Conservation (phyloP, 176 grass and related monocot genomes). For the Rhipidocladum racemiflorum region DNA sequence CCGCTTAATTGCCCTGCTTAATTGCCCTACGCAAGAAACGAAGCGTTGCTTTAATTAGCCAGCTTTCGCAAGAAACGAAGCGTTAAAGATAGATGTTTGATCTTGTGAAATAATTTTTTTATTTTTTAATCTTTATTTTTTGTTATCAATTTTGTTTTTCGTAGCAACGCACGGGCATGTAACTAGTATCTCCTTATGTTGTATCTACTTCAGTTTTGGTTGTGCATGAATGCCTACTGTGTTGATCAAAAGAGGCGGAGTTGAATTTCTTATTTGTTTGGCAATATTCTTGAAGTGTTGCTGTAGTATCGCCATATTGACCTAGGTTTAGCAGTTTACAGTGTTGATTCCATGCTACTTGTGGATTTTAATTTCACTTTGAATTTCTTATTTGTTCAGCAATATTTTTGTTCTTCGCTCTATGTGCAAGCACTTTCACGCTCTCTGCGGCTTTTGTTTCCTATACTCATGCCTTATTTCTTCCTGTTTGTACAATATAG, state of each 20-base stretch:
- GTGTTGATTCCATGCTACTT: background rate
- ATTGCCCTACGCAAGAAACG: too few relatives aligned
- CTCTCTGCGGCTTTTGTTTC: background rate
- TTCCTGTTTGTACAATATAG: background rate
- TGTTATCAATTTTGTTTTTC: too few relatives aligned
- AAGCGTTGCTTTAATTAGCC: too few relatives aligned
- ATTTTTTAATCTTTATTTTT: too few relatives aligned
- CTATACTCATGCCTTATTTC: background rate
- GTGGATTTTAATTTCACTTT: background rate
- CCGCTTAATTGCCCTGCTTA: too few relatives aligned
- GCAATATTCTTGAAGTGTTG: background rate
- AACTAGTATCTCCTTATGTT: slow-evolving; percentile 8
- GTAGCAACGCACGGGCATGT: too few relatives aligned
- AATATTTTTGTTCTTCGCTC: background rate
- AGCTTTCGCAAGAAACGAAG: too few relatives aligned
- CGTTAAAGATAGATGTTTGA: too few relatives aligned
- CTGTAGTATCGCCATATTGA: background rate
- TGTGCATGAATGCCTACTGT: background rate
- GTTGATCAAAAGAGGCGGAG: background rate
- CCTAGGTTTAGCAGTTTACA: slow-evolving; percentile 1
- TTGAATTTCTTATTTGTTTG: background rate
- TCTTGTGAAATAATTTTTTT: too few relatives aligned
- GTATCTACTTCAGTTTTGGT: background rate
- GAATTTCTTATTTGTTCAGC: background rate
- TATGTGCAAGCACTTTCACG: background rate